A percentile compares a stretch with the other conserved stretches of the same genome.
Evolutionary conservation across 352 stramenopile genomes (phyloP).

Genomic region (Globisporangium viniferum): DNA sequence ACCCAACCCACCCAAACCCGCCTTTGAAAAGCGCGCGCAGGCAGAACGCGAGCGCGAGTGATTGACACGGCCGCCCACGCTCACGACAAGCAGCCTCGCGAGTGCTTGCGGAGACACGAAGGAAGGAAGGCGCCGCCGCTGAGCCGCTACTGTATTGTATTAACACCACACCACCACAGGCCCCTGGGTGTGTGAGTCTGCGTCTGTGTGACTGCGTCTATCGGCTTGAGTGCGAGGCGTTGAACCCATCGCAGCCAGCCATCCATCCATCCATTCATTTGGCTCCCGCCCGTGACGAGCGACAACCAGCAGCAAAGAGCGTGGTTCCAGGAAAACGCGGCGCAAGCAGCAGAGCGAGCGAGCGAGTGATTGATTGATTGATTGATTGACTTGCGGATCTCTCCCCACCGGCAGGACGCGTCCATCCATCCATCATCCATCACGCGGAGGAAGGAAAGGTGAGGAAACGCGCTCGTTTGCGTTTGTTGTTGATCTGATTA

Average conservation of each 20-base stretch:
- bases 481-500: background rate
- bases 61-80: background rate
- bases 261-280: slow-evolving; percentile 7
- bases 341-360: background rate
- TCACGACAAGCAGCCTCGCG: background rate
- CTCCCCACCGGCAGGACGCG: background rate
- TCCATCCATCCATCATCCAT: slow-evolving; percentile 3
- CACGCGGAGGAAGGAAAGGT: slow-evolving; percentile 9
- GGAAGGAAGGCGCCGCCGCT: background rate
- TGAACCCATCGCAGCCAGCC: slow-evolving; percentile 5
- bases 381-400: background rate
- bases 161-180: background rate
- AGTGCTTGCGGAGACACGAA: background rate
- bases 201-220: background rate
- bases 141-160: background rate
- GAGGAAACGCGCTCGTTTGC: background rate
- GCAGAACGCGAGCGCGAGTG: slow-evolving; percentile 1
- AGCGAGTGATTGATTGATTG: background rate
- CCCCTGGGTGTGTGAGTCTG: background rate
- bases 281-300: background rate
- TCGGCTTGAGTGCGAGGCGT: background rate
- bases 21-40: slow-evolving; percentile 6
- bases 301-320: background rate
- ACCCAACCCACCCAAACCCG: slow-evolving; percentile 4
- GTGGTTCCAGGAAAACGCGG: background rate